These are phyloP conservation scores for Aureobasidium sp. DNA, from an alignment of 2,329 filamentous ascomycete genomes.

Conservation along the genomic window DNA sequence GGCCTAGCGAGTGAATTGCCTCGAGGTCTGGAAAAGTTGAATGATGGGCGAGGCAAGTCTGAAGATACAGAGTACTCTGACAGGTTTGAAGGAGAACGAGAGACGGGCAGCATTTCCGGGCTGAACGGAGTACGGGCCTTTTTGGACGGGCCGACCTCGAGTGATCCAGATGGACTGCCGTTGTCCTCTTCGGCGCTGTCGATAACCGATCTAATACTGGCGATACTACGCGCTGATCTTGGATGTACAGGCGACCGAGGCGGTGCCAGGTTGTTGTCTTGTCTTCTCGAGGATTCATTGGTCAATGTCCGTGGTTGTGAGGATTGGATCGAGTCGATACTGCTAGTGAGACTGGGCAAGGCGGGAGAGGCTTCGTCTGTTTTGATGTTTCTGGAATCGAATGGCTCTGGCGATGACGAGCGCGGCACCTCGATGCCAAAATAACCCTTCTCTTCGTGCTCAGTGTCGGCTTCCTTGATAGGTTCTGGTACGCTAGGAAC, in stretches of 20 bases:
- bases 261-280: conserved; percentile 26
- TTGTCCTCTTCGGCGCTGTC: conserved; percentile 66
- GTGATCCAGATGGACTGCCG: conserved; percentile 54
- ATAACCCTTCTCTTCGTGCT: conserved; percentile 29
- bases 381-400: conserved; percentile 34
- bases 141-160: conserved; percentile 54
- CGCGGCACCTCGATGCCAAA: conserved; percentile 37
- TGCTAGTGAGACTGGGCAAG: conserved; percentile 30
- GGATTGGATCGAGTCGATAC: conserved; percentile 30
- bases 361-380: conserved; percentile 39
- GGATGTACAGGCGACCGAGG: conserved; percentile 33
- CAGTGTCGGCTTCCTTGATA: background rate
- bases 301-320: conserved; percentile 36
- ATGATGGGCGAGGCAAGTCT: conserved; percentile 62
- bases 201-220: conserved; percentile 41
- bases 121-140: conserved; percentile 59
- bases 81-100: conserved; percentile 74
- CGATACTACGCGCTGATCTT: conserved; percentile 34
- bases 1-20: conserved; percentile 53
- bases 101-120: conserved; percentile 54
- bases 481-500: conserved; percentile 1
- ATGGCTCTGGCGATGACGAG: conserved; percentile 39
- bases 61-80: conserved; percentile 67
- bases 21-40: conserved; percentile 90
- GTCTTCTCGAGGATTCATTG: conserved; percentile 30